These are phyloP conservation scores for Kwoniella newhampshirensis DNA, from an alignment of 768 basidiomycete species.

Conservation along the genomic window DNA sequence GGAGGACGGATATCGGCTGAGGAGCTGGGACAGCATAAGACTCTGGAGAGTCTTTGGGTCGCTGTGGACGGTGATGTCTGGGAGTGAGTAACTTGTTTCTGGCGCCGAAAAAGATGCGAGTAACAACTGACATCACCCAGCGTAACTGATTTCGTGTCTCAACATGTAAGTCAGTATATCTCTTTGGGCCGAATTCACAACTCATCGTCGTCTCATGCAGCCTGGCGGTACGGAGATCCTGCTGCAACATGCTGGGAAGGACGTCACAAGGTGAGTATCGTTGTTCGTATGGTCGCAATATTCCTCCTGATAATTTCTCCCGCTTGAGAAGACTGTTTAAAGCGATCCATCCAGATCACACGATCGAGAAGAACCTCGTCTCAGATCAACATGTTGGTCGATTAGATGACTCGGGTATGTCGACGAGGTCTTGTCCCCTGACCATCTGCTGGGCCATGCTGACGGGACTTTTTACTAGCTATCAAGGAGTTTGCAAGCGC, in stretches of 20 bases:
- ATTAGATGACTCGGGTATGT: slow-evolving; percentile 36
- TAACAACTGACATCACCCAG: not conserved
- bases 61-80: slow-evolving; percentile 41
- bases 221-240: not conserved
- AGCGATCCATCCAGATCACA: slow-evolving; percentile 7
- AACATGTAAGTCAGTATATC: slow-evolving; percentile 9
- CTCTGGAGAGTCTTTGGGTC: slow-evolving; percentile 33
- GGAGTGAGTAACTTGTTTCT: slow-evolving; percentile 28
- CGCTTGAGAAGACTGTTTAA: too few relatives aligned
- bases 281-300: too few relatives aligned
- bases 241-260: not conserved
- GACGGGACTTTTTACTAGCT: slow-evolving; percentile 42
- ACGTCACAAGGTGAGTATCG: not conserved
- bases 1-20: slow-evolving; percentile 1
- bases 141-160: not conserved
- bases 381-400: slow-evolving; percentile 62
- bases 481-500: slow-evolving; percentile 62
- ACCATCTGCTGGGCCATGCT: not conserved
- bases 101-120: too few relatives aligned
- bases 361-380: slow-evolving; percentile 62
- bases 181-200: not conserved
- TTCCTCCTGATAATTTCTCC: too few relatives aligned
- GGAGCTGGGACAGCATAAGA: slow-evolving; percentile 31
- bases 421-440: not conserved
- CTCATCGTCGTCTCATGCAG: not conserved